phyloP scores from a whole-genome alignment of 495 filamentous ascomycete species.

The Xanthoparmelia taractica region DNA sequence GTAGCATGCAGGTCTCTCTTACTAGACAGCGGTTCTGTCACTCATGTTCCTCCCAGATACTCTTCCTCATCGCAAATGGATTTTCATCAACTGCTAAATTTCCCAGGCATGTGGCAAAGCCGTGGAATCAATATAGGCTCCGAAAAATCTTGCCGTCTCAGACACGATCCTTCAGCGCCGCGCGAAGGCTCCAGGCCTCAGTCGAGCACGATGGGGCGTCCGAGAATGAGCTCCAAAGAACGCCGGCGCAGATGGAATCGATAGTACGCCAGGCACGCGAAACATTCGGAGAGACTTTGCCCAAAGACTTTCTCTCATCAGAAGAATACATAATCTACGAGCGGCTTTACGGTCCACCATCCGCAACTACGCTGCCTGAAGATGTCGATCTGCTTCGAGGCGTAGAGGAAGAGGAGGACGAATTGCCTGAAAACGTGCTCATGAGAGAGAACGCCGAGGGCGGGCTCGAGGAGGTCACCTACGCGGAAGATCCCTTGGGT shows the following conservation, averaged over 20 bases:
- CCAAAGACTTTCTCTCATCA: slow-evolving; percentile 59
- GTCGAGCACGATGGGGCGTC: neutral
- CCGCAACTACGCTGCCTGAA: slow-evolving; percentile 46
- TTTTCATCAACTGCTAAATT: slow-evolving; percentile 9
- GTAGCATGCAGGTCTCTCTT: slow-evolving; percentile 1
- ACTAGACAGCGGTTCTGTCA: slow-evolving; percentile 16
- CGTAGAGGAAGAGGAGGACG: slow-evolving; percentile 30
- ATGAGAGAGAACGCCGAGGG: slow-evolving; percentile 55
- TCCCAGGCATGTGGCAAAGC: slow-evolving; percentile 9
- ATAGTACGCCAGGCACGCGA: slow-evolving; percentile 63
- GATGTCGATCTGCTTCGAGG: slow-evolving; percentile 48
- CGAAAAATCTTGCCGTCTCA: neutral
- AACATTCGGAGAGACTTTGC: slow-evolving; percentile 69
- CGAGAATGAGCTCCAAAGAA: neutral
- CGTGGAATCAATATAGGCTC: neutral
- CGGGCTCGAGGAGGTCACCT: slow-evolving; percentile 49
- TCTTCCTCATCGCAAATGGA: slow-evolving; percentile 18
- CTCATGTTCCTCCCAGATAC: slow-evolving; percentile 16
- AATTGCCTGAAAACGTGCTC: slow-evolving; percentile 34
- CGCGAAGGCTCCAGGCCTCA: neutral
- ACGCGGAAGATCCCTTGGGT: slow-evolving; percentile 27
- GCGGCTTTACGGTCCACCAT: slow-evolving; percentile 67
- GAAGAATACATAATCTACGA: slow-evolving; percentile 70
- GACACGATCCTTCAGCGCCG: slow-evolving; percentile 7
- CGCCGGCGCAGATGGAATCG: slow-evolving; percentile 39